phyloP scores from a whole-genome alignment of 228 moss, liverwort and hornwort species.

The Sphagnum fallax region DNA sequence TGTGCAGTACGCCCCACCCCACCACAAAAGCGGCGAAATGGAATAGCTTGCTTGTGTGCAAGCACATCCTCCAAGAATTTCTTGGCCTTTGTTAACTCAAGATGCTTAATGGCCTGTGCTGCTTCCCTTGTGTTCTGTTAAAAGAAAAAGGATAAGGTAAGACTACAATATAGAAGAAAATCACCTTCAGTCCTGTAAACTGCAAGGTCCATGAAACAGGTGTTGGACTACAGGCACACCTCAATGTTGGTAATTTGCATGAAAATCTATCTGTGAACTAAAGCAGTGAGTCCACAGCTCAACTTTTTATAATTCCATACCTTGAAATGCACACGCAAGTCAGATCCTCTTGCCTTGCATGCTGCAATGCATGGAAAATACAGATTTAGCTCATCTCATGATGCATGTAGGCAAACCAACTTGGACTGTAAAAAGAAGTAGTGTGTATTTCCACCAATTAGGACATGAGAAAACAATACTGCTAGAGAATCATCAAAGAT shows the following conservation, averaged over 20 bases:
- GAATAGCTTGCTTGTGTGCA: constrained; percentile 83
- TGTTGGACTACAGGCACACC: neutral
- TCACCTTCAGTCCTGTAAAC: constrained; percentile 42
- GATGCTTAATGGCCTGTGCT: constrained; percentile 56
- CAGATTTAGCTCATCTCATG: too few species aligned
- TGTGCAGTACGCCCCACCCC: constrained; percentile 91
- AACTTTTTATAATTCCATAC: constrained; percentile 3
- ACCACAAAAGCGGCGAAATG: constrained; percentile 85
- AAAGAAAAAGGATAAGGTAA: neutral
- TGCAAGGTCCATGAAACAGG: neutral
- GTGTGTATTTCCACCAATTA: too few species aligned
- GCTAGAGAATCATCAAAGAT: too few species aligned
- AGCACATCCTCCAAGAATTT: constrained; percentile 71
- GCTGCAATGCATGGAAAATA: constrained; percentile 15
- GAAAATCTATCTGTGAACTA: neutral
- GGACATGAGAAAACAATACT: too few species aligned
- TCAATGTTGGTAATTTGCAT: too few species aligned
- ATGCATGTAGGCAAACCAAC: too few species aligned
- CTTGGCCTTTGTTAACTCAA: constrained; percentile 41
- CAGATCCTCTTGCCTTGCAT: constrained; percentile 64
- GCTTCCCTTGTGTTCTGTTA: constrained; percentile 59
- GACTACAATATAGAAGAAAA: constrained; percentile 2
- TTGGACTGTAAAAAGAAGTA: too few species aligned
- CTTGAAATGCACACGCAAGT: constrained; percentile 66
- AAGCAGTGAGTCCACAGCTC: neutral